Conservation (phyloP, 2,329 filamentous ascomycete genomes). For the Thelonectria olida region DNA sequence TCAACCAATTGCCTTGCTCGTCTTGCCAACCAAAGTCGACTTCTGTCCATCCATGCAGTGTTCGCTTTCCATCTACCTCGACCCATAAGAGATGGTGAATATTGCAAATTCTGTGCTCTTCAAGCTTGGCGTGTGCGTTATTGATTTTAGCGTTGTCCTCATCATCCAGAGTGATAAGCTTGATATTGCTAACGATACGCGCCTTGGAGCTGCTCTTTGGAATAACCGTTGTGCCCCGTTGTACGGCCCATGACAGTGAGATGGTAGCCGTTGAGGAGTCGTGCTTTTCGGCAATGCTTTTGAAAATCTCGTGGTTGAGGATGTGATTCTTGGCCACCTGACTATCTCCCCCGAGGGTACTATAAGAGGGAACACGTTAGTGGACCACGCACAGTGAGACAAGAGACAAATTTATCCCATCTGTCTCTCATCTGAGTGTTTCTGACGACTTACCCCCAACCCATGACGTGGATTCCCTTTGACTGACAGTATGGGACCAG, state of each 20-base stretch:
- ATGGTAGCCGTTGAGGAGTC: not conserved
- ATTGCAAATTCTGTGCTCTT: not conserved
- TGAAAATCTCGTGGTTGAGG: constrained; percentile 3
- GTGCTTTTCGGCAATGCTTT: not conserved
- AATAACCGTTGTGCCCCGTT: constrained; percentile 10
- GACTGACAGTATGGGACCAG: constrained; percentile 2
- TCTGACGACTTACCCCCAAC: constrained; percentile 14
- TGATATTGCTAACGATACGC: constrained; percentile 6
- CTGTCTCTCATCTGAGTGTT: no score
- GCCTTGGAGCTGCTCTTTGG: constrained; percentile 7
- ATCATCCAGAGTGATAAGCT: not conserved
- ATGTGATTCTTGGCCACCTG: not conserved
- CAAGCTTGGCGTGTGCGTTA: not conserved
- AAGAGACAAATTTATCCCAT: no score
- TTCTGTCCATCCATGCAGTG: constrained; percentile 9
- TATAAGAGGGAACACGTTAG: not conserved
- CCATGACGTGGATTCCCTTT: constrained; percentile 13
- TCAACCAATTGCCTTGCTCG: constrained; percentile 12
- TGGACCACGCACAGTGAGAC: no score
- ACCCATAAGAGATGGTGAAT: not conserved
- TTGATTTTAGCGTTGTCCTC: constrained; percentile 4
- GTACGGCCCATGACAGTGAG: constrained; percentile 11
- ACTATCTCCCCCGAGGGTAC: constrained; percentile 2
- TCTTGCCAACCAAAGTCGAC: constrained; percentile 15
- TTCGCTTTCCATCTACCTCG: constrained; percentile 9